Conservation (phyloP, 208 protist genomes). For the Blechomonas ayalai region DNA sequence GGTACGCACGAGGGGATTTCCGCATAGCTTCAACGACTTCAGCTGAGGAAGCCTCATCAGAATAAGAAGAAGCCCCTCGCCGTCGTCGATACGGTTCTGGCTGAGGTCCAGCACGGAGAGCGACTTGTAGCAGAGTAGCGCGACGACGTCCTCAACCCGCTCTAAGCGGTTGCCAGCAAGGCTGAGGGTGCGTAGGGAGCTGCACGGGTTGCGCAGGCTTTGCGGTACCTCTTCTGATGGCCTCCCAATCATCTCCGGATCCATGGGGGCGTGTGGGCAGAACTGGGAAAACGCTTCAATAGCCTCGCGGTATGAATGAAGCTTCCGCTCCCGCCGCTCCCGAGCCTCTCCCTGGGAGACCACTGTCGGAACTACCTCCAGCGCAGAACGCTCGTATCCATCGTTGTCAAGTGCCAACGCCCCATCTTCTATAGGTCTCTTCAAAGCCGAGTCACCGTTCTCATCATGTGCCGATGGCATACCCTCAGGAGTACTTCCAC, state of each 20-base stretch:
- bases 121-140: conserved; percentile 63
- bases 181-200: conserved; percentile 77
- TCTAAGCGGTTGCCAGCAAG: conserved; percentile 74
- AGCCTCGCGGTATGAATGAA: background rate
- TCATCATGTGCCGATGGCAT: no score
- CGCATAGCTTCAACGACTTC: conserved; percentile 76
- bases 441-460: conserved; percentile 4
- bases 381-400: no score
- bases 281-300: background rate
- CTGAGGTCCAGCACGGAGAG: conserved; percentile 87
- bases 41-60: conserved; percentile 73
- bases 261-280: conserved; percentile 13
- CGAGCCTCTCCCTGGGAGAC: background rate
- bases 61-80: conserved; percentile 71
- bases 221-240: conserved; percentile 12
- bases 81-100: conserved; percentile 84
- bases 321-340: background rate
- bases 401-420: no score
- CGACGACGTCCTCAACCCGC: conserved; percentile 34
- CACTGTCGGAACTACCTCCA: background rate
- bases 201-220: conserved; percentile 47
- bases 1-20: conserved; percentile 82
- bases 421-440: conserved; percentile 10
- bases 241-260: conserved; percentile 4
- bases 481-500: no score